A percentile compares a stretch with the other conserved stretches of the same genome.
Conservation (phyloP, 2,329 filamentous ascomycete species). For the Neopestalotiopsis rosae region DNA sequence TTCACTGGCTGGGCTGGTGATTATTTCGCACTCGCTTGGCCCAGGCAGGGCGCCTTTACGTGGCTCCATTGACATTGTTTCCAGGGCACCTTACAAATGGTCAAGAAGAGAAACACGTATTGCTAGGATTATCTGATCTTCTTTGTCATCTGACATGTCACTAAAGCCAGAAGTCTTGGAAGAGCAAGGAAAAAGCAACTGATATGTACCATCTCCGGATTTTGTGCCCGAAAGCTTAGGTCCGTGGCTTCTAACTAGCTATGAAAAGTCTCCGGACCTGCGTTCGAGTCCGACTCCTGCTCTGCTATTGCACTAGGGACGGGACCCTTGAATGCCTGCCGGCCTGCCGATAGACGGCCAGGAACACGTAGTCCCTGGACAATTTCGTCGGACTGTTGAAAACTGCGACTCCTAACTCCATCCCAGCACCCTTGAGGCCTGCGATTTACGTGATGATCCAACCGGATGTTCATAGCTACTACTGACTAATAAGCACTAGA, state of each 20-base stretch:
- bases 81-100: too few relatives aligned
- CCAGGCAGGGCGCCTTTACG: too few relatives aligned
- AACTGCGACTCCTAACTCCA: background rate
- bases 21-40: too few relatives aligned
- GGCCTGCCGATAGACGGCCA: background rate
- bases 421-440: background rate
- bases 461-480: background rate
- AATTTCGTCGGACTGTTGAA: background rate
- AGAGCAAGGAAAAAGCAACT: background rate
- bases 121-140: background rate
- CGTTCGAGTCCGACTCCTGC: background rate
- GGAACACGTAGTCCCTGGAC: background rate
- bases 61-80: too few relatives aligned
- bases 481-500: conserved; percentile 6
- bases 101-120: too few relatives aligned
- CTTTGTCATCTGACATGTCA: background rate
- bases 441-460: background rate
- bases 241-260: background rate
- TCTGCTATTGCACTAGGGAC: background rate
- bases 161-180: background rate
- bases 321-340: background rate
- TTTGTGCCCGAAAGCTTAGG: background rate
- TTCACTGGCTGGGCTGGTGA: too few relatives aligned
- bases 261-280: background rate
- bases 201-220: background rate